Conservation (phyloP, 257 asterid species). For the Schizonepeta tenuifolia region DNA sequence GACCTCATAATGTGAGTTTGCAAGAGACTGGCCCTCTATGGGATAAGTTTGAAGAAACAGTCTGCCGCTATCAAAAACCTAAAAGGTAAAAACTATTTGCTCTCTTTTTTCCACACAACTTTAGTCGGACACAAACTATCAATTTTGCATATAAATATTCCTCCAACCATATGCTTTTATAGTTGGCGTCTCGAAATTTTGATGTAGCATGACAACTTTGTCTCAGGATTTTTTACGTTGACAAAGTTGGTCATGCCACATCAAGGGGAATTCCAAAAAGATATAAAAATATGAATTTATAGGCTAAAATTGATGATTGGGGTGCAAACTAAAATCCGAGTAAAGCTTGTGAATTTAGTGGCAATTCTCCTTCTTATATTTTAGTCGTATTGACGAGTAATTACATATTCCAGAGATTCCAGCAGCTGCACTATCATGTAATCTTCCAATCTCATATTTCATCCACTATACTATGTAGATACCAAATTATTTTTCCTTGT, state of each 20-base stretch:
- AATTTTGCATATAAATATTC: too few species aligned
- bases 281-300: too few species aligned
- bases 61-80: conserved; percentile 55
- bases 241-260: too few species aligned
- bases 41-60: conserved; percentile 69
- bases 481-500: not conserved
- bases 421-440: conserved; percentile 70
- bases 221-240: too few species aligned
- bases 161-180: too few species aligned
- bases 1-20: conserved; percentile 83
- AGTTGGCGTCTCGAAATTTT: too few species aligned
- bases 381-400: conserved; percentile 20
- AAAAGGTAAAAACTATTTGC: conserved; percentile 46
- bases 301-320: too few species aligned
- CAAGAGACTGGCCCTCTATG: conserved; percentile 68
- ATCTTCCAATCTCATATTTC: conserved; percentile 33
- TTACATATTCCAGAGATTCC: conserved; percentile 45
- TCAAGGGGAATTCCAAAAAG: too few species aligned
- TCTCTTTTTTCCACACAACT: not conserved
- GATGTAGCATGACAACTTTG: too few species aligned
- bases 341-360: too few species aligned
- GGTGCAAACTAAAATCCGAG: too few species aligned
- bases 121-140: too few species aligned
- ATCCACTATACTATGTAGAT: conserved; percentile 17
- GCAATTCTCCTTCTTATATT: not conserved